Percentiles rank a stretch among this genome's conserved stretches.
phyloP scores from a whole-genome alignment of 257 asterid genomes.

The Marsdenia floribunda region DNA sequence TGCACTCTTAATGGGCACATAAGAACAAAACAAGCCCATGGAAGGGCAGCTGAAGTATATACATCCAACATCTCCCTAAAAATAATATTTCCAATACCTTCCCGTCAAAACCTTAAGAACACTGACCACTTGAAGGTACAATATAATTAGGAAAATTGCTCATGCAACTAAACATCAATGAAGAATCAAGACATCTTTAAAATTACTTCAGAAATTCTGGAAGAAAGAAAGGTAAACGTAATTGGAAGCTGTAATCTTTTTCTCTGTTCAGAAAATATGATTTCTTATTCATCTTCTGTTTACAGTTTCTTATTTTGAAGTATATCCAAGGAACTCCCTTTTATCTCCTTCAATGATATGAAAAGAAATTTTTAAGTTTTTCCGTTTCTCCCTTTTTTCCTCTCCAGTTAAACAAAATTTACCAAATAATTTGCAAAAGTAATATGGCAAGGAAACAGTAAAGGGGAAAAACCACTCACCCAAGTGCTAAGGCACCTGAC shows the following conservation, averaged over 20 bases:
- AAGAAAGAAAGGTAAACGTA: background rate
- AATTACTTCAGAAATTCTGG: background rate
- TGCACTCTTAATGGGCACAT: background rate
- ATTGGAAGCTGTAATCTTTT: background rate
- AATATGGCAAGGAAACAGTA: background rate
- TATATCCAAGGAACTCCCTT: background rate
- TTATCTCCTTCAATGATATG: background rate
- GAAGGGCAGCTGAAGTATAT: background rate
- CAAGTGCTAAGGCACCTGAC: constrained; percentile 99
- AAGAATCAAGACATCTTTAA: background rate
- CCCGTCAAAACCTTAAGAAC: background rate
- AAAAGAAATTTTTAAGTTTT: background rate
- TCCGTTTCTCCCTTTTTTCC: background rate
- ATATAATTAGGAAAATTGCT: background rate
- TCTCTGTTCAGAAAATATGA: background rate
- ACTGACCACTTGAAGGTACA: background rate
- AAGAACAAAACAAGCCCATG: background rate
- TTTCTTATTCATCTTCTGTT: background rate
- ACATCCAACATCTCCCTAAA: background rate
- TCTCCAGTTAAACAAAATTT: background rate
- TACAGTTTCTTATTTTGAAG: background rate
- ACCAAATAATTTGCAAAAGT: constrained; percentile 1
- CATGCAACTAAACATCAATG: background rate
- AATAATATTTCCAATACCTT: background rate
- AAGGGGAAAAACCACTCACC: constrained; percentile 39